These are phyloP conservation scores for Phytopythium ostracodes DNA, from an alignment of 352 stramenopile genomes.

Conservation along the genomic window DNA sequence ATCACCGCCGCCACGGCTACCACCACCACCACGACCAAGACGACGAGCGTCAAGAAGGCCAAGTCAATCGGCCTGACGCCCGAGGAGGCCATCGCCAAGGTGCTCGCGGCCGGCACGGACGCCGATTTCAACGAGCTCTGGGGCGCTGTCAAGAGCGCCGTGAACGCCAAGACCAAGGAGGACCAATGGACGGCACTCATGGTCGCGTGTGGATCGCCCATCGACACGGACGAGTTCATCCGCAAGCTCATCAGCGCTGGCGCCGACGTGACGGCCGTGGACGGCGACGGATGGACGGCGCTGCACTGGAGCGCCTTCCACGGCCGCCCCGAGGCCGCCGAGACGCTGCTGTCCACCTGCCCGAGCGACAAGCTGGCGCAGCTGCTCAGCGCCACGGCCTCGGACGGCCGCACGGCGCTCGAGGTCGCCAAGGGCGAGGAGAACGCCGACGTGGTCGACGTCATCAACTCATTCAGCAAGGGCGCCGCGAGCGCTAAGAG, in stretches of 20 bases:
- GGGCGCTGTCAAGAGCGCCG: constrained; percentile 45
- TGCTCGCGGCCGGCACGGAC: constrained; percentile 53
- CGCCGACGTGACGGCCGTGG: constrained; percentile 52
- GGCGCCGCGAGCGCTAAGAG: constrained; percentile 1
- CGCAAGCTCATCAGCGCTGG: constrained; percentile 52
- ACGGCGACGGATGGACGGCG: constrained; percentile 78
- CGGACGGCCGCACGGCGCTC: constrained; percentile 54
- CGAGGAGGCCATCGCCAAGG: constrained; percentile 55
- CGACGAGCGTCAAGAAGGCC: constrained; percentile 18
- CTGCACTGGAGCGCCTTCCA: constrained; percentile 85
- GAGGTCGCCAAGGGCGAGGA: constrained; percentile 69
- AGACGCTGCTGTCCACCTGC: constrained; percentile 45
- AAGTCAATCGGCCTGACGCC: constrained; percentile 27
- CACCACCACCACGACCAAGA: constrained; percentile 15
- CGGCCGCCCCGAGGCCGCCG: constrained; percentile 61
- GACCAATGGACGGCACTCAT: constrained; percentile 82
- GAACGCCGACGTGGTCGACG: constrained; percentile 63
- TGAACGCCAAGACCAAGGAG: constrained; percentile 69
- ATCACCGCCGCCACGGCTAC: constrained; percentile 8
- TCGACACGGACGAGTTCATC: constrained; percentile 83
- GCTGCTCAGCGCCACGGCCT: constrained; percentile 49
- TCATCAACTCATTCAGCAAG: constrained; percentile 41
- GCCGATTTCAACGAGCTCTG: constrained; percentile 74
- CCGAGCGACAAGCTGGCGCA: constrained; percentile 29
- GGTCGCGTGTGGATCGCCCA: constrained; percentile 72